Evolutionary conservation across 2,329 filamentous ascomycete genomes (phyloP).

Genomic region (Xylariaceae sp.): DNA sequence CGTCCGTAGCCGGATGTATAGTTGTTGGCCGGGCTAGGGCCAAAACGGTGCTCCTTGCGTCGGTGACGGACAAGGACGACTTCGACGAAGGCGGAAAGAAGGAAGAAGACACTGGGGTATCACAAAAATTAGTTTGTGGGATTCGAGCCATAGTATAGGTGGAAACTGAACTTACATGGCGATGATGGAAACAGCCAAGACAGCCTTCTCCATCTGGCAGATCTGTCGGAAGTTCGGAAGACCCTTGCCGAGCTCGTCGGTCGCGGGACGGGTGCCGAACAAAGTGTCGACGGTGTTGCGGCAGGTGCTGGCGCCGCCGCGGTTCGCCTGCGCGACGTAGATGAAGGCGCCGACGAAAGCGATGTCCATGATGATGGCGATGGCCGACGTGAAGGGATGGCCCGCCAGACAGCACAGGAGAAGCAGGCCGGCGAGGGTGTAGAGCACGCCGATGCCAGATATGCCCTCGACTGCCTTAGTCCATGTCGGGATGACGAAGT

Average conservation of each 20-base stretch:
- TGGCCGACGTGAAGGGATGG: conserved; percentile 62
- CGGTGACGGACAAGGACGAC: conserved; percentile 63
- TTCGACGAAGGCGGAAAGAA: conserved; percentile 66
- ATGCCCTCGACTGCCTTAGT: conserved; percentile 73
- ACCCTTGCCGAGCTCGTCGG: conserved; percentile 41
- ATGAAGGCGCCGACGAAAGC: conserved; percentile 73
- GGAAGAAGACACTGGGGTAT: conserved; percentile 73
- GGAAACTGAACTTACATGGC: conserved; percentile 52
- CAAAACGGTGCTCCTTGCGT: conserved; percentile 44
- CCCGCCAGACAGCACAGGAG: conserved; percentile 78
- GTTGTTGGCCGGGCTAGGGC: conserved; percentile 37
- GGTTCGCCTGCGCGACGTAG: conserved; percentile 72
- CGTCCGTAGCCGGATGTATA: conserved; percentile 34
- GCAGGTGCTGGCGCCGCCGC: conserved; percentile 63
- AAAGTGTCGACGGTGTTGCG: conserved; percentile 54
- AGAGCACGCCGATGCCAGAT: conserved; percentile 67
- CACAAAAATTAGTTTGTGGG: conserved; percentile 2
- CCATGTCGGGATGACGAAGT: conserved; percentile 57
- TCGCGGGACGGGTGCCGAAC: conserved; percentile 59
- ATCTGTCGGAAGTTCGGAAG: conserved; percentile 47
- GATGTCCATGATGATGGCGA: conserved; percentile 72
- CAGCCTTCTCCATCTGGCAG: conserved; percentile 71
- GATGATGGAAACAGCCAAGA: conserved; percentile 72
- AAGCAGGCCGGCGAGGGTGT: conserved; percentile 65
- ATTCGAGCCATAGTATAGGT: not conserved